Percentiles rank a stretch among this genome's conserved stretches.
These are phyloP conservation scores for Chionographis japonica DNA, from an alignment of 106 monocot species.

Conservation along the genomic window DNA sequence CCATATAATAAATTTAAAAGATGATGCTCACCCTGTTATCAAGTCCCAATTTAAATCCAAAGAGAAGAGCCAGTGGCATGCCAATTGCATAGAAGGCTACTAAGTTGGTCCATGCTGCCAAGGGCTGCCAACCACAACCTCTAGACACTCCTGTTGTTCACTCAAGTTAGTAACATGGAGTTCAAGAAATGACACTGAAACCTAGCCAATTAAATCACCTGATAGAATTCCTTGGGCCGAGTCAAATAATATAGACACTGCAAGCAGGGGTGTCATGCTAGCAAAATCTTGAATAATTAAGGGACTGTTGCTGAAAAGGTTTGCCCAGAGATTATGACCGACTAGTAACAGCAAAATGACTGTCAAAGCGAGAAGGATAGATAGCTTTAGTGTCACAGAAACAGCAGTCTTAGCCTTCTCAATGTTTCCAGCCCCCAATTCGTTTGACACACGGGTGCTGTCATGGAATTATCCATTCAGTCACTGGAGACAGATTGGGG, in stretches of 20 bases:
- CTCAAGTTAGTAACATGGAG: neutral
- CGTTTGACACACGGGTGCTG: slow-evolving; percentile 85
- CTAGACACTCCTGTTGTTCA: slow-evolving; percentile 63
- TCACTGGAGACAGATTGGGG: neutral
- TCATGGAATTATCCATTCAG: neutral
- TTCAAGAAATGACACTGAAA: neutral
- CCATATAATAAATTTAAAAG: neutral
- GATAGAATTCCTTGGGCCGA: slow-evolving; percentile 82
- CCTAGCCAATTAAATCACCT: slow-evolving; percentile 16
- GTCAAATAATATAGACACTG: slow-evolving; percentile 61
- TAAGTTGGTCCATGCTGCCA: slow-evolving; percentile 86
- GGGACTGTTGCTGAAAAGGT: slow-evolving; percentile 47
- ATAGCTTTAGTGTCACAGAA: slow-evolving; percentile 57
- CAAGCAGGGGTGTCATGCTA: slow-evolving; percentile 58
- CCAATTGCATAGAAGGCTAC: slow-evolving; percentile 64
- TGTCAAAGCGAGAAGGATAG: slow-evolving; percentile 30
- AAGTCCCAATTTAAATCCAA: slow-evolving; percentile 47
- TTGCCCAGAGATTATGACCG: slow-evolving; percentile 59
- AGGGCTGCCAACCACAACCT: slow-evolving; percentile 90
- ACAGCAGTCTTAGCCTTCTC: slow-evolving; percentile 64
- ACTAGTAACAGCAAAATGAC: slow-evolving; percentile 35
- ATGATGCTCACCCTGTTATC: slow-evolving; percentile 36
- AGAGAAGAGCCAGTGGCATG: slow-evolving; percentile 55
- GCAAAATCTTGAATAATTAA: slow-evolving; percentile 45
- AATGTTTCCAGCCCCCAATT: slow-evolving; percentile 63